Base-by-base conservation (phyloP, 768 basidiomycete genomes). In the Lentinula edodes region DNA sequence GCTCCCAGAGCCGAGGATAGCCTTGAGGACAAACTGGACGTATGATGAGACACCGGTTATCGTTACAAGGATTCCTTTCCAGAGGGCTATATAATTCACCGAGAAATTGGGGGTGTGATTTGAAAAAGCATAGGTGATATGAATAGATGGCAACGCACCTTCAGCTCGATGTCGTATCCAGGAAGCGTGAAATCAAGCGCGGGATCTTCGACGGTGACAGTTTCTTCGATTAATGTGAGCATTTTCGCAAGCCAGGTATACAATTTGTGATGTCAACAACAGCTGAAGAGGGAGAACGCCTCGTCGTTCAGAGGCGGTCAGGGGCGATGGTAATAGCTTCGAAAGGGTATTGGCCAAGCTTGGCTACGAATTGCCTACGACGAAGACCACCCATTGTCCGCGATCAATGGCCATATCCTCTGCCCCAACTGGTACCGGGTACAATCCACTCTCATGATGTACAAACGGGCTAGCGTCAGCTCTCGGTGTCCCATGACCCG, bases 161-260 rank as follows among this genome's bases (percentile, higher is more conserved):
- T 85, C 34, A 98, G 81, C 72, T 97, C 93, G 61, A 98, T 90
- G 69, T 95, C 88, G 70, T 96, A 95, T 13, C 97, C 97, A 8
- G 97, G 97, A 16, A 98, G 80, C 7, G 96, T 98, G 73, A 98
- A 99, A 75, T 99, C 97, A 18, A 99, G 83, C 0, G 90, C 86
- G 36, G 98, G 83, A 69, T 98, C 95, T 64, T 92, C 90, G 16
- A 98, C 78, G 20, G 80, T 85, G 41, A 90, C 78, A 62, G 85
- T 74, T 70, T 88, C 58, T 52, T 52, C 83, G 71, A 85, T 78
- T 64, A 80, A 69, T 50, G 81, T 78, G 52, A 85, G 74, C 67
- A 87, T 87, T 62, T 81, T 79, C 52, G 79, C 75, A 28, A 86
- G 73, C 81, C 87, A 60, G 2, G 51, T 9, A 8, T 23, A 20